These are phyloP conservation scores for Fusarium guadeloupense DNA, from an alignment of 2,329 filamentous ascomycete genomes.

Conservation along the genomic window DNA sequence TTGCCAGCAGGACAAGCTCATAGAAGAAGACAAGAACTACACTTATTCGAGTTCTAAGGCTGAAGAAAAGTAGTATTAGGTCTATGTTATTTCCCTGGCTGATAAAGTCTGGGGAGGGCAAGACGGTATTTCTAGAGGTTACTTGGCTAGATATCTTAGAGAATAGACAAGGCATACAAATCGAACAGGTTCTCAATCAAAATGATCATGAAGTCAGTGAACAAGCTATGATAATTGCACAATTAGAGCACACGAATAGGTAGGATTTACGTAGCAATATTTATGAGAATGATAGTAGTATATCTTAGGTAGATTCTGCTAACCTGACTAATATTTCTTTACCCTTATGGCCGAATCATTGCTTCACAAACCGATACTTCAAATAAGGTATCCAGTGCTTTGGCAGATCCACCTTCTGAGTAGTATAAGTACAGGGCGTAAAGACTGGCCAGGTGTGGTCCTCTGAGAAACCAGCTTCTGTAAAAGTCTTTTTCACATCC, in stretches of 20 bases:
- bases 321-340: no score
- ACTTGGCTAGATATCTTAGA: no score
- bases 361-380: constrained; percentile 29
- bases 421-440: constrained; percentile 14
- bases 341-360: neutral
- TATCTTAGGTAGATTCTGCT: no score
- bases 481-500: constrained; percentile 16
- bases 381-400: constrained; percentile 28
- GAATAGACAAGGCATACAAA: no score
- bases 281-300: no score
- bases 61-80: neutral
- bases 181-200: no score
- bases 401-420: constrained; percentile 17
- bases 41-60: neutral
- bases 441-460: constrained; percentile 23
- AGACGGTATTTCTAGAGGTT: no score
- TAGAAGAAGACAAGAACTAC: neutral
- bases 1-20: neutral
- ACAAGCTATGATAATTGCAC: no score
- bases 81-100: neutral
- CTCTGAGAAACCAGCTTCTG: constrained; percentile 8
- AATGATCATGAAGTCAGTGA: no score
- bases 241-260: no score
- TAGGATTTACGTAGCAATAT: no score
- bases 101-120: neutral